Evolutionary conservation across 768 basidiomycete species (phyloP).

Genomic region (Amanita rubescens): DNA sequence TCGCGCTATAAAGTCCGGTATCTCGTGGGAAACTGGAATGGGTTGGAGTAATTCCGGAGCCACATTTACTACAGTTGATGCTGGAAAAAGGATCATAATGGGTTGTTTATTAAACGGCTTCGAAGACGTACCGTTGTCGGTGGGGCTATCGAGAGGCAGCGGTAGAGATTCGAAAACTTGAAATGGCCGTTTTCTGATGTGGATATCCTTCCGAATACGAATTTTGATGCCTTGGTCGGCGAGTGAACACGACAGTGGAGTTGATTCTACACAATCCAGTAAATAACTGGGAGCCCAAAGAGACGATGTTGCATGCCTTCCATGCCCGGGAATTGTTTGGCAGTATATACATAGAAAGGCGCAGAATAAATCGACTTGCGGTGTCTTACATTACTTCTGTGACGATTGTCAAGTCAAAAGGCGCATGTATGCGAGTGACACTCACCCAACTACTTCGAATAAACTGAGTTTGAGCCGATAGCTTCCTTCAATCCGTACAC

Average conservation of each 20-base stretch:
- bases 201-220: constrained; percentile 86
- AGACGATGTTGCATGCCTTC: constrained; percentile 49
- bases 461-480: constrained; percentile 68
- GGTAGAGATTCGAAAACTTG: constrained; percentile 30
- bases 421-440: constrained; percentile 14
- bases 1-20: no score
- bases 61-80: no score
- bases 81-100: no score
- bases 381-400: constrained; percentile 77
- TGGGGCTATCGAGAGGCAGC: constrained; percentile 16
- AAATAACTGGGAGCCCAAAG: not conserved
- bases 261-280: constrained; percentile 57
- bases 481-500: constrained; percentile 86
- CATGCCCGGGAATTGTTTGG: constrained; percentile 97
- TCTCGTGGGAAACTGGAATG: no score
- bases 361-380: constrained; percentile 87
- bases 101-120: no score
- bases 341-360: constrained; percentile 91
- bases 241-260: constrained; percentile 79
- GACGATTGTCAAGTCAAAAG: constrained; percentile 3
- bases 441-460: constrained; percentile 90
- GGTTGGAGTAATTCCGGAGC: no score
- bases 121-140: no score
- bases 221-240: constrained; percentile 98
- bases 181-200: constrained; percentile 66